Base-by-base conservation (phyloP, 1,139 yeast genomes). In the Debaryomyces robertsiae region DNA sequence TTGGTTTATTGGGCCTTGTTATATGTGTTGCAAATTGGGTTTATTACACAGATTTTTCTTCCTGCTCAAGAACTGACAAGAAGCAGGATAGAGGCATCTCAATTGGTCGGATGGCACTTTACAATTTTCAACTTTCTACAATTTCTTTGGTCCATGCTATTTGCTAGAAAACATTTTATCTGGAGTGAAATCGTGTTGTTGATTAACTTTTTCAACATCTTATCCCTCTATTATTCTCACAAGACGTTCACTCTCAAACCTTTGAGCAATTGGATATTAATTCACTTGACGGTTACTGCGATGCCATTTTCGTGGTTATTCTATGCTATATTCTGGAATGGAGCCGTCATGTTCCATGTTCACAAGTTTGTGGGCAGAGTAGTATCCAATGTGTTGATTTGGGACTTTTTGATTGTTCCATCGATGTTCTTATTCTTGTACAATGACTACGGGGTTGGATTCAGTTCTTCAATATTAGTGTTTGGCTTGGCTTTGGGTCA, bases 241-340 rank as follows among this genome's bases (percentile, higher is more conserved):
- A 77, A 79, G 59, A 79, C 91, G 2, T 81, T 76, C 54, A 55
- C 75, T 27, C 67, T 82, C 54, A 69, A 70, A 44, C 82, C 82
- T 9, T 47, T 78, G 38, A 52, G 65, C 45, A 67, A 70, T 46
- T 81, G 84, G 81, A 45, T 77, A 27, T 63, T 79, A 39, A 66
- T 84, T 40, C 94, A 85, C 60, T 63, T 79, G 47, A 75, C 90
- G n/a, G 70, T 77, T 11, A 70, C 78, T 11, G 88, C 91, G 1
- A 53, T 85, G 53, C 94, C 95, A 24, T 62, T 85, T 41, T 72
- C 87, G 19, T 87, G 95, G 95, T 65, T 82, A 29, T 60, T 84
- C 47, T 84, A 80, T 57, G 83, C 81, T 19, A 60, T 87, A 31
- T 83, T 86, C 67, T 86, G 95, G 95, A 84, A 84, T 54, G 94